Evolutionary conservation across 495 filamentous ascomycete genomes (phyloP), one percentile per base, ranked within the genome.

Genomic region (Tuber brumale): DNA sequence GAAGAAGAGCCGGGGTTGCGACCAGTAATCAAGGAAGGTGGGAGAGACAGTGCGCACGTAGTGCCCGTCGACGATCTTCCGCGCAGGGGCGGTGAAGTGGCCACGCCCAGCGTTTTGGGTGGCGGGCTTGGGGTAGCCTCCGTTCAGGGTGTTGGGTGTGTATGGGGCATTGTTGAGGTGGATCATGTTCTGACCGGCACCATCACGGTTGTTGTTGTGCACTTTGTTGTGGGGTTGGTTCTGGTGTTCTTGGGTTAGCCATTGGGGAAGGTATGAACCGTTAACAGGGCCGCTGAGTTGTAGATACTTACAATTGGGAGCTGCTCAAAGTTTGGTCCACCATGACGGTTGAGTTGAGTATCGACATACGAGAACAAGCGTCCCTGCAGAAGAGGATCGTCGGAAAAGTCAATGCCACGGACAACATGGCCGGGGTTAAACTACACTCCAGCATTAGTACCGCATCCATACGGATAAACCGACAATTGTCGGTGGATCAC

Each of bases 201-300:
- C 89, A 72, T 90, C 89, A n/a, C 89, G 83, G 86, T 93, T 91
- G 85, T 94, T 93, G 85, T 93, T 93, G 86, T 93, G 91, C 69
- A 92, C 86, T 23, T 87, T 85, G 16, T 85, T 81, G 14, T 84
- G 84, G 18, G 92, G 92, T 21, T 88, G 87, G 86, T 94, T 94
- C 78, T 80, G 14, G 9, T 23, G 10, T 45, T 61, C 19, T 31
- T n/a, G 23, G 23, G 19, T 80, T 76, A 80, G 78, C 19, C 45
- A 44, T 23, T 35, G 16, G 39, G 12, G 66, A 18, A 12, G 43
- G 18, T 10, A 1, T 14, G 9, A 61, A 44, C 14, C 9, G n/a
- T 10, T 61, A 12, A 31, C 18, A 19, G 23, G 9, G 23, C 10
- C 3, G 10, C 14, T 14, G 0, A 5, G 12, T 27, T 23, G 5